Base-by-base conservation (phyloP, 768 basidiomycete species). In the Fomitopsis serialis region DNA sequence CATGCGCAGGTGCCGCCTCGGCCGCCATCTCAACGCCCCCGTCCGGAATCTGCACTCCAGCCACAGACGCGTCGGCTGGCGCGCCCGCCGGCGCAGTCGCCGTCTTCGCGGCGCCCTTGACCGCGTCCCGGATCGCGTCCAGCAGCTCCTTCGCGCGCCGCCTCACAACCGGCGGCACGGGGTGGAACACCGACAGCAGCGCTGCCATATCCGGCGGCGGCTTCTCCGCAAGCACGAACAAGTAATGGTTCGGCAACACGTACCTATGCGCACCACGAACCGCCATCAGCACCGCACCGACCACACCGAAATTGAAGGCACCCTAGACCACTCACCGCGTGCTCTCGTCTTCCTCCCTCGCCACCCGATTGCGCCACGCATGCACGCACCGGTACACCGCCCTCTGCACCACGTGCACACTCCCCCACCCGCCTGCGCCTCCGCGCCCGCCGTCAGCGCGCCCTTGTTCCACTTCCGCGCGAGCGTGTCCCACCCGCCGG, bases 331-430 rank as follows among this genome's bases (percentile, higher is more conserved):
- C 80, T 43, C 65, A 93, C 85, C 86, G 73, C 9, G 80, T 78
- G 63, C 89, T 90, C 68, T 97, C 94, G 65, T 98, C 95, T 61
- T 92, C 89, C 52, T 85, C 81, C 47, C 91, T 75, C 2, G 91
- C 89, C 1, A 84, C 70, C 11, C 66, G 63, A 66, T 98, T 94
- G 54, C 95, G 76, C 95, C 94, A 98, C 32, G 71, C 74, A 67
- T 95, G 91, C 12, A 96, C 73, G 2, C 75, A 73, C 54, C 74
- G 80, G 68, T 89, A 93, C 15, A 93, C 81, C 34, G 75, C 77
- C 25, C 79, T 75, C 57, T 82, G 80, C 55, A 80, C 67, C 63
- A 32, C 47, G n/a, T 37, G 19, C 32, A 29, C 25, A 23, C 25
- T 10, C 22, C 45, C 12, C 70, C 67, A 29, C 68, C 72, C 23